Base-by-base conservation (phyloP, 768 basidiomycete genomes). In the Russula dissimulans region DNA sequence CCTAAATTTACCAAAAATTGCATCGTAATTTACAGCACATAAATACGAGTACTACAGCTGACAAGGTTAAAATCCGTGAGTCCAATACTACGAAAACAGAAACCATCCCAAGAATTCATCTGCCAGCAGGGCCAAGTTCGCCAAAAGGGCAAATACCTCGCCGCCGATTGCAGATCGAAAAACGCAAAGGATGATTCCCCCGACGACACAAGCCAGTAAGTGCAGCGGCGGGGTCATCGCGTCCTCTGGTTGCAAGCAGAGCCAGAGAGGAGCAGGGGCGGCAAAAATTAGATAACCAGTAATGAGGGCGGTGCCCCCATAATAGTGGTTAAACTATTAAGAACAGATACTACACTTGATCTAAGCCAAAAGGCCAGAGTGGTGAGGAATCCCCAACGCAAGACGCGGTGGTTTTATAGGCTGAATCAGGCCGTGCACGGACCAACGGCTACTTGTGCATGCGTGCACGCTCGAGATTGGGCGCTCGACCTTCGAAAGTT, bases 271-370 rank as follows among this genome's bases (percentile, higher is more conserved):
- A 55, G 56, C 69, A 68, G 57, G 64, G 68, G 68, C 61, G 62
- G 61, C 69, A 69, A 69, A 69, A 69, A 69, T 69, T 56, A 66
- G 67, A 69, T 68, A 69, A 69, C 68, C 69, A 69, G 66, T 32
- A 68, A 69, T 67, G 68, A 52, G 59, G 67, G 69, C 69, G 62
- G 69, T 69, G 69, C 69, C 68, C 60, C 59, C 68, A 69, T 69
- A 69, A 69, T 69, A 69, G 69, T 69, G 69, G 69, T 84, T 82
- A 83, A 82, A 83, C 81, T 83, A 82, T 83, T 83, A 87, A 89
- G 86, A 88, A 89, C 87, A 90, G 87, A 89, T 91, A 90, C 89
- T 89, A 90, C 89, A 90, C 88, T 89, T 89, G 87, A 89, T 90
- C 88, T 89, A 89, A 90, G 89, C 88, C 87, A 89, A 89, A 87